Conservation (phyloP, 2,329 filamentous ascomycete species). For the Cytospora leucostoma region DNA sequence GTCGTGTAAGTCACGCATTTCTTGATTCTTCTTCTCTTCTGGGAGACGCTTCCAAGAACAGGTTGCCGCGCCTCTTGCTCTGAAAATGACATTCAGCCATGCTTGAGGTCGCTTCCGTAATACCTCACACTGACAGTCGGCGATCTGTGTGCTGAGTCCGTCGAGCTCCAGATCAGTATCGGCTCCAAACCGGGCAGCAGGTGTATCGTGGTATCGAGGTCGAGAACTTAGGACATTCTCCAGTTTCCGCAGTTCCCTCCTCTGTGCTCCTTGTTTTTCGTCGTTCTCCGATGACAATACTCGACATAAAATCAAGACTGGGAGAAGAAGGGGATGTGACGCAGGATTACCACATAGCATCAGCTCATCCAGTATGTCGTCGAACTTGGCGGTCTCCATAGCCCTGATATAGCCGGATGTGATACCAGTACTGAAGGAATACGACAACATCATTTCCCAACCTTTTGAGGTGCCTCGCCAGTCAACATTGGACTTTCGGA, state of each 20-base stretch:
- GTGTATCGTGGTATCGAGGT: slow-evolving; percentile 34
- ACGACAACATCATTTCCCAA: slow-evolving; percentile 39
- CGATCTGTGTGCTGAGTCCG: slow-evolving; percentile 35
- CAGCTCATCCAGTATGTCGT: slow-evolving; percentile 33
- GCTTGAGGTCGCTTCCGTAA: slow-evolving; percentile 39
- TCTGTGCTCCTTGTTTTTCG: slow-evolving; percentile 33
- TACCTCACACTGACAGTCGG: slow-evolving; percentile 36
- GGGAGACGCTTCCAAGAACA: slow-evolving; percentile 27
- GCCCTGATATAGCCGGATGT: slow-evolving; percentile 40
- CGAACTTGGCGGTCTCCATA: slow-evolving; percentile 32
- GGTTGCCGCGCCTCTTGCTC: slow-evolving; percentile 30
- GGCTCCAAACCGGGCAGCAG: slow-evolving; percentile 28
- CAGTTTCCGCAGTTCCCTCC: slow-evolving; percentile 35
- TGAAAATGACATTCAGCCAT: slow-evolving; percentile 34
- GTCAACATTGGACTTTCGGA: slow-evolving; percentile 39
- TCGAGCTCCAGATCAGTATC: slow-evolving; percentile 34
- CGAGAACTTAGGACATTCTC: slow-evolving; percentile 36
- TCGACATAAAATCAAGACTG: slow-evolving; percentile 35
- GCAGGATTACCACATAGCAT: slow-evolving; percentile 33
- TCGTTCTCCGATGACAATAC: slow-evolving; percentile 35
- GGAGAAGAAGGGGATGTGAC: slow-evolving; percentile 38
- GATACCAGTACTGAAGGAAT: slow-evolving; percentile 34
- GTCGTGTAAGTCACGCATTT: slow-evolving; percentile 33
- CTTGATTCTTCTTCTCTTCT: not conserved
- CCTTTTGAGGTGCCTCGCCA: slow-evolving; percentile 37